Evolutionary conservation across 768 basidiomycete species (phyloP).

Genomic region (Lactarius sanguifluus): DNA sequence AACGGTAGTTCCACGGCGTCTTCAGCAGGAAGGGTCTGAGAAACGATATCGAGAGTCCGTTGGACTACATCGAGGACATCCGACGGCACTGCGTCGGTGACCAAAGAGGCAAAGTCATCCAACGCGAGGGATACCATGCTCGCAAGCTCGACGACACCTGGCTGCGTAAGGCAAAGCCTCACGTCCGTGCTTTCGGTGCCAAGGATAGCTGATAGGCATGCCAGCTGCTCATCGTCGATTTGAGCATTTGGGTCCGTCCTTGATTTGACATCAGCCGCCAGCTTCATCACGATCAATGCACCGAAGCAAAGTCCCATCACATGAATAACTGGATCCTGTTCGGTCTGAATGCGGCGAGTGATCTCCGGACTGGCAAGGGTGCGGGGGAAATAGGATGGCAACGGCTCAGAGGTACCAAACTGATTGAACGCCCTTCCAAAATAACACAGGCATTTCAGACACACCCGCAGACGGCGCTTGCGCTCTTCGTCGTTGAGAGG

Average conservation of each 20-base stretch:
- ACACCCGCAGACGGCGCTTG: background rate
- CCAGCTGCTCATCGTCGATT: background rate
- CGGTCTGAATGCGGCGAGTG: background rate
- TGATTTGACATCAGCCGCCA: background rate
- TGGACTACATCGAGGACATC: background rate
- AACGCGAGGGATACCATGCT: background rate
- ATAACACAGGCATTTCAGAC: background rate
- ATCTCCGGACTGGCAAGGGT: slow-evolving; percentile 3
- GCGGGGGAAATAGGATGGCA: background rate
- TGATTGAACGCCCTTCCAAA: background rate
- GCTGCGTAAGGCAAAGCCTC: background rate
- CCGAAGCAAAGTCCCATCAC: background rate
- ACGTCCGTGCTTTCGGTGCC: background rate
- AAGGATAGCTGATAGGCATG: background rate
- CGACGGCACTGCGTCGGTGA: too few relatives aligned
- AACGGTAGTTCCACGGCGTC: background rate
- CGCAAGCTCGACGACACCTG: background rate
- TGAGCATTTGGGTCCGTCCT: background rate
- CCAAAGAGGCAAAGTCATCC: background rate
- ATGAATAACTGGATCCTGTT: background rate
- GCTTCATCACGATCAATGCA: background rate
- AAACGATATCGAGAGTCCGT: background rate
- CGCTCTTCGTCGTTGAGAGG: background rate
- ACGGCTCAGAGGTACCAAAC: background rate
- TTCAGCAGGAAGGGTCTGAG: background rate